Evolutionary conservation across 768 basidiomycete species (phyloP).

Genomic region (Leccinum aurantiacum): DNA sequence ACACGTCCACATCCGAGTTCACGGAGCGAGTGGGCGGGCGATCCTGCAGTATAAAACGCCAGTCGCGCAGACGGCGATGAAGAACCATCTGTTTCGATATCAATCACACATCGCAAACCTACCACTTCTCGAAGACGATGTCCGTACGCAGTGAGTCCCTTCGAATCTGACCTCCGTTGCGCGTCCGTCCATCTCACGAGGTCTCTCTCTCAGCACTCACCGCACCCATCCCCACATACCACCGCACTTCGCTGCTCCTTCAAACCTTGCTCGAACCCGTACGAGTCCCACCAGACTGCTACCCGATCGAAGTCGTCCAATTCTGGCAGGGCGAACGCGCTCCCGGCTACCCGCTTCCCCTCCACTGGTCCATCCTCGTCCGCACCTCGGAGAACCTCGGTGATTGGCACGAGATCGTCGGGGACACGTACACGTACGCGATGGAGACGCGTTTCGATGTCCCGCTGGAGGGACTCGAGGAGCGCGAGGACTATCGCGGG

Average conservation of each 20-base stretch:
- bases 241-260: background rate
- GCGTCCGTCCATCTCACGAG: background rate
- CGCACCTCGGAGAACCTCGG: conserved; percentile 21
- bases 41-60: background rate
- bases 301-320: conserved; percentile 30
- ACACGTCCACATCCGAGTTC: background rate
- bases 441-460: conserved; percentile 4
- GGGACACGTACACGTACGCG: conserved; percentile 25
- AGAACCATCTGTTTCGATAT: background rate
- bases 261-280: conserved; percentile 18
- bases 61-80: background rate
- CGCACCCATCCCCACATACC: background rate
- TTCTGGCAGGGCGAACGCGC: conserved; percentile 31
- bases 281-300: conserved; percentile 14
- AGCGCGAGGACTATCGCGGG: conserved; percentile 26
- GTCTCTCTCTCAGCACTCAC: background rate
- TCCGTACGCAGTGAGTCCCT: background rate
- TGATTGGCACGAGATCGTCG: conserved; percentile 30
- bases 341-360: conserved; percentile 12
- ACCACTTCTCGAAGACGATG: background rate
- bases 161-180: background rate
- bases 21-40: background rate
- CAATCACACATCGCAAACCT: background rate
- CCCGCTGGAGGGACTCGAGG: background rate
- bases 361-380: conserved; percentile 32